Base-by-base conservation (phyloP, 495 filamentous ascomycete genomes). In the Pyrenula massariospora region DNA sequence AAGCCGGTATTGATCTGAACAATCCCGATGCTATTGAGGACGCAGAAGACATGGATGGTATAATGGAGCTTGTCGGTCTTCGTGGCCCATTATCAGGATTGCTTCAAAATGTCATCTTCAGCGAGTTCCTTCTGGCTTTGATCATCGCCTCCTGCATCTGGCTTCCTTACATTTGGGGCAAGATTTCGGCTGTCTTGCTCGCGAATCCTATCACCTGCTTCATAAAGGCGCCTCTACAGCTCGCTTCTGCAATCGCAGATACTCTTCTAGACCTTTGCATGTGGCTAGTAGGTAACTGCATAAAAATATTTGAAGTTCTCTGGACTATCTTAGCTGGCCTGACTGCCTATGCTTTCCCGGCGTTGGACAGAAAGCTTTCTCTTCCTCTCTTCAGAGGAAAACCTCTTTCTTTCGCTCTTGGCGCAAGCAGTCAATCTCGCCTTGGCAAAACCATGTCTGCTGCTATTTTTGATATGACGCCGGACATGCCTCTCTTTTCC, bases 1-100 rank as follows among this genome's bases (percentile, higher is more conserved):
- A 75, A 55, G 76, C 73, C 22, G 81, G 73, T 10, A 50, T 79
- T 25, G 82, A 86, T 62, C 66, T 74, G 3, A 84, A 87, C 53
- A 78, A 82, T 54, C 62, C 70, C 50, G 81, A 83, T 59, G 79
- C 71, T 31, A 70, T 81, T 31, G 93, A 97, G 54, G 91, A 95
- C 60, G 89, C 85, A 10, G 93, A 99, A 69, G 93, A 99, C 62
- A 82, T 99, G n/a, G 93, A 99, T 66, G 93, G 93, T 3, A 88
- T 99, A 52, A 79, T 97, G 75, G 93, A 99, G 65, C 79, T 99
- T 11, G 84, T 99, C 31, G 93, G 93, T 52, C 93, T 99, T 87
- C 88, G 95, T 62, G 93, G 93, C 0, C 94, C 94, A 1, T 73
- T 97, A 2, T 84, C 86, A 36, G 89, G 89, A 21, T 76, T 99